These are phyloP conservation scores for Myxozyma monticola DNA, from an alignment of 805 yeast species.

Conservation along the genomic window DNA sequence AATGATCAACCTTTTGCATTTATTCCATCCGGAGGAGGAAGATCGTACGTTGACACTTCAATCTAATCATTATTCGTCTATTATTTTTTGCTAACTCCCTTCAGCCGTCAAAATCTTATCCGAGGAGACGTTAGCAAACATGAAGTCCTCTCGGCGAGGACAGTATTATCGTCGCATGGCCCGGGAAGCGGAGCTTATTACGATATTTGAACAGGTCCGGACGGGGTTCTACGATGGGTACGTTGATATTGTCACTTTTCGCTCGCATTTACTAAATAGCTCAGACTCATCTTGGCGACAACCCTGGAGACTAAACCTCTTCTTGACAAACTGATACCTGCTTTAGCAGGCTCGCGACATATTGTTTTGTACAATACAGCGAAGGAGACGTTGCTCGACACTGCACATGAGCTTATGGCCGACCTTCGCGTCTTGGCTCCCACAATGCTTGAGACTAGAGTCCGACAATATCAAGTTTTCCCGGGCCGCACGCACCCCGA, in stretches of 20 bases:
- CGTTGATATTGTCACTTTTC: neutral
- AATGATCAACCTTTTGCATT: constrained; percentile 74
- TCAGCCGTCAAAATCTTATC: constrained; percentile 40
- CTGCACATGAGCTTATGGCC: constrained; percentile 62
- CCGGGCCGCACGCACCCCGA: constrained; percentile 93
- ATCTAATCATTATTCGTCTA: neutral
- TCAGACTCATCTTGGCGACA: constrained; percentile 71
- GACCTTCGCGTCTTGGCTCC: constrained; percentile 81
- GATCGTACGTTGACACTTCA: constrained; percentile 47
- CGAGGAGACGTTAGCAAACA: constrained; percentile 52
- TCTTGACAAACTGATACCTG: constrained; percentile 60
- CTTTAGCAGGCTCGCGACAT: constrained; percentile 82
- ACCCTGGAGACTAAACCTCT: constrained; percentile 69
- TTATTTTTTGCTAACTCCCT: no score
- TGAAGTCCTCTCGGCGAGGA: constrained; percentile 60
- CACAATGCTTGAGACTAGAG: constrained; percentile 75
- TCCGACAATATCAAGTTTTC: constrained; percentile 85
- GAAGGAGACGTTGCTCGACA: constrained; percentile 75
- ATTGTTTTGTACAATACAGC: constrained; percentile 77
- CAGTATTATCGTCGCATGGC: constrained; percentile 67
- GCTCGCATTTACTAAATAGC: constrained; percentile 54
- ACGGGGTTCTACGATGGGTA: constrained; percentile 25
- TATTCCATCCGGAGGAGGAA: constrained; percentile 70
- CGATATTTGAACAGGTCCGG: constrained; percentile 37
- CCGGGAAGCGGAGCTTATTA: constrained; percentile 48